phyloP scores from a whole-genome alignment of 2,329 filamentous ascomycete species.

The Claviceps fusiformis region DNA sequence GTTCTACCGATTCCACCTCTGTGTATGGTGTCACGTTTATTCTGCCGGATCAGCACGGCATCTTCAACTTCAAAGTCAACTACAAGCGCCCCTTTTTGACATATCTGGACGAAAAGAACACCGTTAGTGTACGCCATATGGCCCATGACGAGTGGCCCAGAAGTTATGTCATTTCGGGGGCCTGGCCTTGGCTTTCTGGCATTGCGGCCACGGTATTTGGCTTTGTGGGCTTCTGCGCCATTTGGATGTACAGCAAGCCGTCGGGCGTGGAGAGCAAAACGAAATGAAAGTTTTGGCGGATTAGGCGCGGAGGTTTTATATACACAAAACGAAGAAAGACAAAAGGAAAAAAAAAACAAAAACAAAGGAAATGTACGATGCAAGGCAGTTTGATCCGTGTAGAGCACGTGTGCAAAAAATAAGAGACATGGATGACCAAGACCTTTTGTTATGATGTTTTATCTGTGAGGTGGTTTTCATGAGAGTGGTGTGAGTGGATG shows the following conservation, averaged over 20 bases:
- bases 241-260: conserved; percentile 69
- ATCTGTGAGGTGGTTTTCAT: not conserved
- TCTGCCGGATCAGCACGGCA: conserved; percentile 92
- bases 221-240: conserved; percentile 69
- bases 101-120: conserved; percentile 83
- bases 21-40: conserved; percentile 65
- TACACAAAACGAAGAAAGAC: too few species aligned
- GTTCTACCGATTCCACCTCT: conserved; percentile 50
- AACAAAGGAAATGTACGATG: not conserved
- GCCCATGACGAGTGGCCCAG: conserved; percentile 94
- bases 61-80: conserved; percentile 96
- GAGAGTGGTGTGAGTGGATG: too few species aligned
- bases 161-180: conserved; percentile 77
- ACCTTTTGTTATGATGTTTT: not conserved
- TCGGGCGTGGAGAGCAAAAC: conserved; percentile 15
- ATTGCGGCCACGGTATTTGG: conserved; percentile 72
- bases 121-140: conserved; percentile 89
- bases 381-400: not conserved
- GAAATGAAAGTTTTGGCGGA: conserved; percentile 14
- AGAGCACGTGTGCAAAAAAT: not conserved
- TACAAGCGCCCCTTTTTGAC: conserved; percentile 92
- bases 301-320: too few species aligned
- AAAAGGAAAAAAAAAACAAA: too few species aligned
- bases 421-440: not conserved
- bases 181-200: conserved; percentile 89